phyloP scores from a whole-genome alignment of 805 yeast species.

The Candida palmyrensis region DNA sequence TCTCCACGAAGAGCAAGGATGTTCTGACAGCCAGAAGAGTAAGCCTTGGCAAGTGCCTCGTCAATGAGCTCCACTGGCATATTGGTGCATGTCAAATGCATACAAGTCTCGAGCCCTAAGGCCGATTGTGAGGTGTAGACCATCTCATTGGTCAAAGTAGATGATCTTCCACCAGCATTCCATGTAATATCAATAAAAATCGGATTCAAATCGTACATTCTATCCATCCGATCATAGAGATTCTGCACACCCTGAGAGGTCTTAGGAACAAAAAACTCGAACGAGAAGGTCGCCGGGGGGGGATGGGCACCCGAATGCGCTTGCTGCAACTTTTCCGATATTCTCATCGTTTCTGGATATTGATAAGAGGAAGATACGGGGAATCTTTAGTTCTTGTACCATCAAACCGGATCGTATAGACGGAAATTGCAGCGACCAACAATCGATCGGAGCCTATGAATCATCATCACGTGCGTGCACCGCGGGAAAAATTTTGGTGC shows the following conservation, averaged over 20 bases:
- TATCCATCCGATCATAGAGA: slow-evolving; percentile 92
- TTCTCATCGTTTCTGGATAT: slow-evolving; percentile 28
- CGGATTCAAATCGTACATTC: slow-evolving; percentile 91
- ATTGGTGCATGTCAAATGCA: slow-evolving; percentile 96
- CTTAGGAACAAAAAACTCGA: slow-evolving; percentile 96
- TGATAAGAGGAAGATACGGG: too few relatives aligned
- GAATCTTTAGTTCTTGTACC: too few relatives aligned
- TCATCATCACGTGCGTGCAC: too few relatives aligned
- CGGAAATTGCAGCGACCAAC: too few relatives aligned
- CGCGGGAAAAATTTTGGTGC: too few relatives aligned
- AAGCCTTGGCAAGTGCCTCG: slow-evolving; percentile 79
- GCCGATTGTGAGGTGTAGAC: slow-evolving; percentile 87
- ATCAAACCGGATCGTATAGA: too few relatives aligned
- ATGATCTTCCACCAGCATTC: slow-evolving; percentile 95
- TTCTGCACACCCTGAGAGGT: slow-evolving; percentile 96
- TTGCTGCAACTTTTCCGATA: slow-evolving; percentile 36
- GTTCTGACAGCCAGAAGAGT: slow-evolving; percentile 89
- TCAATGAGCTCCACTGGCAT: slow-evolving; percentile 82
- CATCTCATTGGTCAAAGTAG: slow-evolving; percentile 83
- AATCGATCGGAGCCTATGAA: too few relatives aligned
- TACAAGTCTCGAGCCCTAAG: slow-evolving; percentile 90
- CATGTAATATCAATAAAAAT: slow-evolving; percentile 94
- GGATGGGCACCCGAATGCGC: slow-evolving; percentile 36
- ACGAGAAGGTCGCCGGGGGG: slow-evolving; percentile 74
- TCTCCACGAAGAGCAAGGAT: slow-evolving; percentile 94